phyloP scores from a whole-genome alignment of 768 basidiomycete genomes.

The Agaricus subrufescens region DNA sequence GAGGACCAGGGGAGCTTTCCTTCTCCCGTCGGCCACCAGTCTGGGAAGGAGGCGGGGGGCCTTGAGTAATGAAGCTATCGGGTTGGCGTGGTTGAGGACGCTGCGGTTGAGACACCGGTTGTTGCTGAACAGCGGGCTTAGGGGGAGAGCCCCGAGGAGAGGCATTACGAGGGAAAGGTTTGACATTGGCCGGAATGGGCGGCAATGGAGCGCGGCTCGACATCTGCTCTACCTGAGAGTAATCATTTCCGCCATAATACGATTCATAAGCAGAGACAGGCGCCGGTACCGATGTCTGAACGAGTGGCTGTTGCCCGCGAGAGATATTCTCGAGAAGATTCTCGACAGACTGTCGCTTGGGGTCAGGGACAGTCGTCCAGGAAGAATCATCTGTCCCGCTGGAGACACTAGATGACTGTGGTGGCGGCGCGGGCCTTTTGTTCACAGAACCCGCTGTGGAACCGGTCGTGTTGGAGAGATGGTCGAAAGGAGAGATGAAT shows the following conservation, averaged over 20 bases:
- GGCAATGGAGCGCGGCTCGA: constrained; percentile 50
- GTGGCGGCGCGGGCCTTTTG: constrained; percentile 75
- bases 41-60: constrained; percentile 3
- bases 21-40: constrained; percentile 48
- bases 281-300: constrained; percentile 29
- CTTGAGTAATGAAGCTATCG: constrained; percentile 12
- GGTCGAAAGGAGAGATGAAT: constrained; percentile 82
- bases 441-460: constrained; percentile 43
- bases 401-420: constrained; percentile 35
- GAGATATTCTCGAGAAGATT: constrained; percentile 75
- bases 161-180: constrained; percentile 30
- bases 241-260: constrained; percentile 38
- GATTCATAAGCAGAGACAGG: constrained; percentile 41
- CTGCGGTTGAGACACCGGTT: constrained; percentile 31
- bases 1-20: constrained; percentile 63
- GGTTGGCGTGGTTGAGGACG: constrained; percentile 20
- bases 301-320: constrained; percentile 36
- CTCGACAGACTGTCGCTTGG: constrained; percentile 81
- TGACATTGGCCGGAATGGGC: constrained; percentile 49
- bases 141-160: constrained; percentile 68
- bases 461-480: constrained; percentile 48
- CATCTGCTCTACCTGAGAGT: constrained; percentile 37
- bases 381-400: constrained; percentile 52
- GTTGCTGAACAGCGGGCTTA: constrained; percentile 46
- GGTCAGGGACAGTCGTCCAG: constrained; percentile 53